These are phyloP conservation scores for Microdochium paspali DNA, from an alignment of 2,329 filamentous ascomycete genomes.

Conservation along the genomic window DNA sequence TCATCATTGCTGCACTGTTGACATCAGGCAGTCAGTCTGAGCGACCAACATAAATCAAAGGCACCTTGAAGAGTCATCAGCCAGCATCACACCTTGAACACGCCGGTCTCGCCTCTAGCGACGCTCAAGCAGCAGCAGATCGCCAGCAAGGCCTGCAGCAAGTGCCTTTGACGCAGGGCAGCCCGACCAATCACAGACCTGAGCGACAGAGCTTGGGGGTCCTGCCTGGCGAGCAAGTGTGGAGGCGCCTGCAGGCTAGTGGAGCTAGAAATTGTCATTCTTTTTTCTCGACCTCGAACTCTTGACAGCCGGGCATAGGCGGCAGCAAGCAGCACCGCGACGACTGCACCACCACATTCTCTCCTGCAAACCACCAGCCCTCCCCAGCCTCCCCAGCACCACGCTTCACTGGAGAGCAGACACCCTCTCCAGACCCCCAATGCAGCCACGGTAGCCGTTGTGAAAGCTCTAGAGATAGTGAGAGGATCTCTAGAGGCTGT, in stretches of 20 bases:
- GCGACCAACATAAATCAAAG: too few species aligned
- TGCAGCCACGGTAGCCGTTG: slow-evolving; percentile 59
- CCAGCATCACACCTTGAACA: too few species aligned
- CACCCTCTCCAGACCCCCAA: slow-evolving; percentile 27
- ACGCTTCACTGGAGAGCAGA: slow-evolving; percentile 1
- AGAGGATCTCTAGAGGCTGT: slow-evolving; percentile 66
- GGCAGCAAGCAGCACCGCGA: background rate
- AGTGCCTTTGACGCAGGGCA: background rate
- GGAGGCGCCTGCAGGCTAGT: background rate
- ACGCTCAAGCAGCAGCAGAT: too few species aligned
- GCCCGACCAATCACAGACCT: background rate
- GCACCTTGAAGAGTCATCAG: too few species aligned
- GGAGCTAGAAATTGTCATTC: background rate
- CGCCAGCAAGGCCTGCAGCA: too few species aligned
- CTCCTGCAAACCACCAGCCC: background rate
- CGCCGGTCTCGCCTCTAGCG: too few species aligned
- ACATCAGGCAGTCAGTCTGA: too few species aligned
- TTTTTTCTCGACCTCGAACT: background rate
- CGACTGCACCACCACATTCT: too few species aligned
- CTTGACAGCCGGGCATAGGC: background rate
- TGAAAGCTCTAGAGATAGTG: slow-evolving; percentile 69
- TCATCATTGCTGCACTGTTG: too few species aligned
- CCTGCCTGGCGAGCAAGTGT: too few species aligned
- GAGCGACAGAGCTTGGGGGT: background rate
- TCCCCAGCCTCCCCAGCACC: slow-evolving; percentile 2